Conservation (phyloP, 2,329 filamentous ascomycete genomes). For the Clonostachys rhizophaga region DNA sequence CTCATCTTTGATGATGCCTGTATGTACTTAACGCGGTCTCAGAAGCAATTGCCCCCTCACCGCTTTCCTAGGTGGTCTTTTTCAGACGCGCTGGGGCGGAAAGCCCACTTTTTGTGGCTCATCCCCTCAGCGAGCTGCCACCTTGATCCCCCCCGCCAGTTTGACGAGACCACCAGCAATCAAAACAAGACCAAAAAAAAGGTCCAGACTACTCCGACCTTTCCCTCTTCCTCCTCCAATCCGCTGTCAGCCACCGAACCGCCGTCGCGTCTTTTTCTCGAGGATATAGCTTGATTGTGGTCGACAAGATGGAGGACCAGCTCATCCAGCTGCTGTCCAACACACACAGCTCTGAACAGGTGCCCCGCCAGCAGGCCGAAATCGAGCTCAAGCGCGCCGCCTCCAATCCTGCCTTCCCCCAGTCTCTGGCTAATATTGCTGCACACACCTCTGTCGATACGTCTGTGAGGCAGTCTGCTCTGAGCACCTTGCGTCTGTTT, state of each 20-base stretch:
- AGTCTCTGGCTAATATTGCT: slow-evolving; percentile 76
- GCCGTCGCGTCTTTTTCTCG: neutral
- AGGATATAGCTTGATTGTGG: neutral
- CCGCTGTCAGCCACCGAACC: neutral
- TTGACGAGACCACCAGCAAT: too few relatives aligned
- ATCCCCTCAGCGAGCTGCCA: too few relatives aligned
- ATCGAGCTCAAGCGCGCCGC: slow-evolving; percentile 71
- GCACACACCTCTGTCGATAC: slow-evolving; percentile 69
- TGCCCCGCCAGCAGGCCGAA: slow-evolving; percentile 80
- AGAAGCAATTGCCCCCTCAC: too few relatives aligned
- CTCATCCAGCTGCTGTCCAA: slow-evolving; percentile 83
- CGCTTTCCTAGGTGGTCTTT: too few relatives aligned
- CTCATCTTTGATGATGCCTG: too few relatives aligned
- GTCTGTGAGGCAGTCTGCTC: slow-evolving; percentile 75
- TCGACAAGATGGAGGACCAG: slow-evolving; percentile 75
- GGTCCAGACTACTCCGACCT: too few relatives aligned
- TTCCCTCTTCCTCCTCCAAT: neutral
- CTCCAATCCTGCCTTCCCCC: slow-evolving; percentile 66
- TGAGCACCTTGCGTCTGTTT: slow-evolving; percentile 77
- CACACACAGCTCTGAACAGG: slow-evolving; percentile 74
- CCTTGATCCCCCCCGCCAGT: too few relatives aligned
- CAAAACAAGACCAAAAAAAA: too few relatives aligned
- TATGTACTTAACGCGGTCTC: too few relatives aligned
- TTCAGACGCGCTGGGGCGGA: too few relatives aligned
- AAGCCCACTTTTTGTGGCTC: too few relatives aligned